Evolutionary conservation across 1,284 basidiomycete genomes (phyloP), one percentile per base, ranked within the genome.

Genomic region (Prillingera fragicola): DNA sequence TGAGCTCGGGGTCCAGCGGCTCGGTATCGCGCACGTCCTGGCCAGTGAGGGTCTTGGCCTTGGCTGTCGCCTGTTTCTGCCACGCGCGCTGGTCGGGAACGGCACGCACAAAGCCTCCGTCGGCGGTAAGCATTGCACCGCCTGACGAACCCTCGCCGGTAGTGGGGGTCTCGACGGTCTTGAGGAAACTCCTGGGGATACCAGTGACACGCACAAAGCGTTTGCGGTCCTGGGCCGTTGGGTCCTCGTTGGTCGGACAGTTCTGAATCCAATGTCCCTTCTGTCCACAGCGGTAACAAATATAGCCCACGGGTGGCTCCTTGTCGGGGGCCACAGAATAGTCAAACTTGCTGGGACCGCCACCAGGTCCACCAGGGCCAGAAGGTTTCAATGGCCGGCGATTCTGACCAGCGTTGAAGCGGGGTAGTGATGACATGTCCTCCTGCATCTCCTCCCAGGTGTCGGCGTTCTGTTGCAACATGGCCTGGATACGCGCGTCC

Each of bases 211-310:
- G 81, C 67, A 97, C 97, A 68, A 97, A 92, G 23, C 92, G 83
- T 41, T 94, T 94, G 48, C 87, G 78, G 60, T 97, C 87, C 70
- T 95, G 89, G 56, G 84, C 95, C 26, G 92, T 88, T 27, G 87
- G 84, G 67, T 98, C 89, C 58, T 87, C 90, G 67, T 97, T 97
- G 4, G 90, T 95, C 0, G 95, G 95, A 65, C 95, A 99, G 56
- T 95, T 89, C 69, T 99, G 94, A 56, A 99, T 99, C 95, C 95
- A 98, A 65, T 99, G 95, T 23, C 91, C 91, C 80, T 96, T 95
- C 72, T 95, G 86, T 32, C 92, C 92, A 72, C 95, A 99, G 29
- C 95, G 83, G 70, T 97, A 97, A 69, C 95, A 98, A n/a, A 98
- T 91, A 73, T 98, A 99, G 43, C 92, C 95, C 4, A 85, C 78